Conservation (phyloP, 306 rosid species). For the Ormosia emarginata region DNA sequence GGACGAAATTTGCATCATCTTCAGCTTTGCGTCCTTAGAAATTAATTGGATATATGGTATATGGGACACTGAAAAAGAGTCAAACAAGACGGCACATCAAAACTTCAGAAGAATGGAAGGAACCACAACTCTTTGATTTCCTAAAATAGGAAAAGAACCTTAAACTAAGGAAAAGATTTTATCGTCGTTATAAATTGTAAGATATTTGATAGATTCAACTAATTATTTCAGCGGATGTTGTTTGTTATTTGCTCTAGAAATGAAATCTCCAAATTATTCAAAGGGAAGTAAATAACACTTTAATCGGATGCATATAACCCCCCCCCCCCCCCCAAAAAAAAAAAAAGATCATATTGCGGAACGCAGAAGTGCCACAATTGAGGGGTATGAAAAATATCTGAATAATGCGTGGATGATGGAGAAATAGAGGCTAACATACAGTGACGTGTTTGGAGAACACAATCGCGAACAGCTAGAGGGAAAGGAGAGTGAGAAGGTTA, state of each 20-base stretch:
- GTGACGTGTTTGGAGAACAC: neutral
- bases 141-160: neutral
- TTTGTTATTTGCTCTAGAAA: neutral
- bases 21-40: neutral
- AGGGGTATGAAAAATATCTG: neutral
- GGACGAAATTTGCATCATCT: constrained; percentile 27
- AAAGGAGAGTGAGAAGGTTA: neutral
- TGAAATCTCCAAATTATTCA: neutral
- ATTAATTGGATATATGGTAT: neutral
- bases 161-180: neutral
- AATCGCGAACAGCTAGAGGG: neutral
- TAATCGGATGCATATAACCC: too few species aligned
- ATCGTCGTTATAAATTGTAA: neutral
- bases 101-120: neutral
- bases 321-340: neutral
- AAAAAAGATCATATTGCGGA: neutral
- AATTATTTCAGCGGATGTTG: neutral
- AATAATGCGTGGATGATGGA: neutral
- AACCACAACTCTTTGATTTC: neutral
- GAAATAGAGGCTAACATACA: neutral
- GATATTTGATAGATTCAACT: neutral
- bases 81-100: neutral
- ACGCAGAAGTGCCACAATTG: neutral
- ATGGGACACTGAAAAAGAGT: neutral
- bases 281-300: neutral